Base-by-base conservation (phyloP, 371 early-diverging fungal species). In the Actinomortierella ambigua region DNA sequence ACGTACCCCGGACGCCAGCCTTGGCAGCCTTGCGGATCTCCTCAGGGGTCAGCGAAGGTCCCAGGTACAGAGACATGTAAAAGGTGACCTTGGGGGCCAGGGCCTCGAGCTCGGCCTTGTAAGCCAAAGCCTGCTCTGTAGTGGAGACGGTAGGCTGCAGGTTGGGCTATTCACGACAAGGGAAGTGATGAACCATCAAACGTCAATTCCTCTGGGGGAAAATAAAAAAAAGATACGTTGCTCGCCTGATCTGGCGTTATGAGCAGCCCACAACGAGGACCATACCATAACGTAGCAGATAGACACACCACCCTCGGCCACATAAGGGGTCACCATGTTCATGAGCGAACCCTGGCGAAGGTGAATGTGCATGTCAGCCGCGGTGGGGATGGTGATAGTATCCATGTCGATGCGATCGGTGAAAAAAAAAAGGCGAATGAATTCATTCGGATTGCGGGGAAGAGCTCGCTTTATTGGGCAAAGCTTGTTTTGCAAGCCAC, bases 361-460 rank as follows among this genome's bases (percentile, higher is more conserved):
- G 68, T 98, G 98, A 62, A 91, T 81, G 81, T 98, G 98, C 77
- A 98, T 92, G 80, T 98, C 98, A 63, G 90, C 86, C 26, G 91
- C 92, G 61, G 82, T 79, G 24, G 92, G 92, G 57, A 95, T 55
- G 26, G 67, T 63, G 55, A 69, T 69, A 53, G 55, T 65, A 55
- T 69, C 59, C 62, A 61, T 57, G 65, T 23, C 7, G 54, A 41
- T 5, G 13, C 40, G 17, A 27, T 79, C 59, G 57, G 76, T 54
- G 34, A 66, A 34, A 66, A 34, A 34, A 34, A 34, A 34, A 34
- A 34, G 34, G 49, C 49, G 15, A 48, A 48, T 22, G n/a, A n/a
- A n/a, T n/a, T n/a, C n/a, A n/a, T n/a, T n/a, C n/a, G n/a, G n/a
- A n/a, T n/a, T n/a, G n/a, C n/a, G n/a, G n/a, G n/a, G n/a, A n/a